Conservation (phyloP, 371 early-diverging fungal species). For the Rhizopus sp. region DNA sequence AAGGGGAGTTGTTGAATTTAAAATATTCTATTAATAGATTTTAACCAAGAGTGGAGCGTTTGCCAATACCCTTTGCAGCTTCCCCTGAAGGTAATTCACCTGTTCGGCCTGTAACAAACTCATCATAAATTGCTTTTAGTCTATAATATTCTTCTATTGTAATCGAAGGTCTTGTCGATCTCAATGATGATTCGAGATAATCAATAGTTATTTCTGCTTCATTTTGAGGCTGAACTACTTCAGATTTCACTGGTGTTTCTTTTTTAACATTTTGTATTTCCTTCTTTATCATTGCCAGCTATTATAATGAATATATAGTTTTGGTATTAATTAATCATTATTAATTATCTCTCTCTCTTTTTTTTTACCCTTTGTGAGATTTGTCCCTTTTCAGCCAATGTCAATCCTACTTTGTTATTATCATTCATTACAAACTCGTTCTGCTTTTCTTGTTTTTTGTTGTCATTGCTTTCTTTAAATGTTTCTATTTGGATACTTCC, state of each 20-base stretch:
- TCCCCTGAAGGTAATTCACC: constrained; percentile 70
- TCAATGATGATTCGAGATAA: constrained; percentile 63
- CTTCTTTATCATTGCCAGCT: constrained; percentile 60
- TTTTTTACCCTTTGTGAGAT: constrained; percentile 60
- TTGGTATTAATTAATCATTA: not conserved
- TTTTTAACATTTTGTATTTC: constrained; percentile 20
- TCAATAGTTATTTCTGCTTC: constrained; percentile 49
- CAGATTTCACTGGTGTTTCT: constrained; percentile 9
- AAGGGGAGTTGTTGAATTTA: constrained; percentile 8
- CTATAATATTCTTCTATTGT: constrained; percentile 61
- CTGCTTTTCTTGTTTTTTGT: constrained; percentile 26
- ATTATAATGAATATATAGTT: constrained; percentile 5
- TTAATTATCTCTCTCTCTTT: not conserved
- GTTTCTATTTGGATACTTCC: constrained; percentile 58
- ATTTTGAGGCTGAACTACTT: constrained; percentile 14
- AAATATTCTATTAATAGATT: constrained; percentile 12
- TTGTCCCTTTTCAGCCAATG: constrained; percentile 63
- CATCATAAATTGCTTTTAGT: constrained; percentile 62
- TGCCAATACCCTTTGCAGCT: constrained; percentile 68
- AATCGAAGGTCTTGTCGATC: constrained; percentile 65
- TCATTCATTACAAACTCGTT: constrained; percentile 42
- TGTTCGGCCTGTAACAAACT: constrained; percentile 68
- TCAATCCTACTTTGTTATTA: constrained; percentile 45
- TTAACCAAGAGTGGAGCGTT: constrained; percentile 65
- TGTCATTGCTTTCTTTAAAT: constrained; percentile 45